Conservation (phyloP, 805 yeast species). For the Blastobotrys chiropterorum region DNA sequence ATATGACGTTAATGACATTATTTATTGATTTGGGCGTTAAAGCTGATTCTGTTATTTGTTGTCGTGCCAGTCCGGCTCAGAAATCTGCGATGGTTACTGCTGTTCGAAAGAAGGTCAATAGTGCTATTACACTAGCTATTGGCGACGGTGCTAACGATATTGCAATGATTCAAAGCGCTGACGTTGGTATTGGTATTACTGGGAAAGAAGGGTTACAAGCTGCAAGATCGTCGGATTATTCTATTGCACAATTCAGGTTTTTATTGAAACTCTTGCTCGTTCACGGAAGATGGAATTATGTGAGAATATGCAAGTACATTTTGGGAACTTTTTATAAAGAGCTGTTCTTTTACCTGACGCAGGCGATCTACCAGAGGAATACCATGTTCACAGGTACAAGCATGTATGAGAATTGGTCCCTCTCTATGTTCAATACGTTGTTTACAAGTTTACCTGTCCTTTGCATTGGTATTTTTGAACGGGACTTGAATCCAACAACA, state of each 20-base stretch:
- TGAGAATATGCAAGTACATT: slow-evolving; percentile 86
- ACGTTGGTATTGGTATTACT: slow-evolving; percentile 94
- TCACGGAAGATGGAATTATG: slow-evolving; percentile 93
- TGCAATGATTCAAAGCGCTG: slow-evolving; percentile 99
- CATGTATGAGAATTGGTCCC: slow-evolving; percentile 89
- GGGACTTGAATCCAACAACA: slow-evolving; percentile 83
- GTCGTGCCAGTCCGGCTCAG: slow-evolving; percentile 96
- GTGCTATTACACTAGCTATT: slow-evolving; percentile 82
- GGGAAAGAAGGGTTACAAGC: slow-evolving; percentile 98
- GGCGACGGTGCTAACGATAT: slow-evolving; percentile 99
- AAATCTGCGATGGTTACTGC: slow-evolving; percentile 83
- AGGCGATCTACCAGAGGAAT: slow-evolving; percentile 77
- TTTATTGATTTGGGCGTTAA: slow-evolving; percentile 81
- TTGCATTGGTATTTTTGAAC: slow-evolving; percentile 92
- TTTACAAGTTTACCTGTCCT: slow-evolving; percentile 90
- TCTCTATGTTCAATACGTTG: slow-evolving; percentile 93
- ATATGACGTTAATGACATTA: slow-evolving; percentile 61
- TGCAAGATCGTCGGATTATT: slow-evolving; percentile 88
- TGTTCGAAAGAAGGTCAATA: slow-evolving; percentile 63
- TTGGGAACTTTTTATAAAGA: slow-evolving; percentile 94
- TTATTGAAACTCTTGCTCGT: slow-evolving; percentile 77
- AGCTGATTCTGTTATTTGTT: slow-evolving; percentile 86
- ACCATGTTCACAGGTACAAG: slow-evolving; percentile 91
- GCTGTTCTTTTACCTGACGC: slow-evolving; percentile 80
- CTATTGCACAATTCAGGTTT: slow-evolving; percentile 90